Percentiles rank a stretch among this genome's conserved stretches.
These are phyloP conservation scores for Melaleuca alternifolia DNA, from an alignment of 345 rosid genomes.

Conservation along the genomic window DNA sequence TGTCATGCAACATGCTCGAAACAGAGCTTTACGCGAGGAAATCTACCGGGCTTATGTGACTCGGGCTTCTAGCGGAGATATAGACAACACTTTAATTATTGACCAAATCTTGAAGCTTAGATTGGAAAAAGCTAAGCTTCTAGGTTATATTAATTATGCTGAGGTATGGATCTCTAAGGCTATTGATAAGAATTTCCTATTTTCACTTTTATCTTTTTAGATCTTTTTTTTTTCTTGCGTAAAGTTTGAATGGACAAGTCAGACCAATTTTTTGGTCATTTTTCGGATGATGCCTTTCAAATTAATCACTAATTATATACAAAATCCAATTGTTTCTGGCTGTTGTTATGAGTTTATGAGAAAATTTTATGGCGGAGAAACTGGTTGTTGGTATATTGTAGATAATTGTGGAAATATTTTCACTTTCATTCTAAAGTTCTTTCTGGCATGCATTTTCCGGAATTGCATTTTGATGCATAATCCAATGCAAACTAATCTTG, in stretches of 20 bases:
- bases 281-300: background rate
- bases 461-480: background rate
- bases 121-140: constrained; percentile 72
- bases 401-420: background rate
- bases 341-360: background rate
- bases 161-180: constrained; percentile 37
- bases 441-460: background rate
- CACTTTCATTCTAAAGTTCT: background rate
- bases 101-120: constrained; percentile 72
- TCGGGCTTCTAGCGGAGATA: constrained; percentile 76
- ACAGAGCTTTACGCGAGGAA: constrained; percentile 81
- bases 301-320: background rate
- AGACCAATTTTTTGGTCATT: background rate
- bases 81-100: constrained; percentile 63
- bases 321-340: background rate
- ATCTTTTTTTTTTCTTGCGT: background rate
- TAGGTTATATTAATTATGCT: constrained; percentile 70
- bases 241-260: background rate
- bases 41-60: constrained; percentile 53
- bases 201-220: background rate
- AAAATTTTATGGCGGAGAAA: background rate
- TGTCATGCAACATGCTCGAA: constrained; percentile 80
- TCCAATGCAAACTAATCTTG: background rate
- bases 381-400: background rate
- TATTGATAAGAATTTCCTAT: background rate